Evolutionary conservation across 176 grass and related monocot genomes (phyloP).

Genomic region (Musa troglodytarum): DNA sequence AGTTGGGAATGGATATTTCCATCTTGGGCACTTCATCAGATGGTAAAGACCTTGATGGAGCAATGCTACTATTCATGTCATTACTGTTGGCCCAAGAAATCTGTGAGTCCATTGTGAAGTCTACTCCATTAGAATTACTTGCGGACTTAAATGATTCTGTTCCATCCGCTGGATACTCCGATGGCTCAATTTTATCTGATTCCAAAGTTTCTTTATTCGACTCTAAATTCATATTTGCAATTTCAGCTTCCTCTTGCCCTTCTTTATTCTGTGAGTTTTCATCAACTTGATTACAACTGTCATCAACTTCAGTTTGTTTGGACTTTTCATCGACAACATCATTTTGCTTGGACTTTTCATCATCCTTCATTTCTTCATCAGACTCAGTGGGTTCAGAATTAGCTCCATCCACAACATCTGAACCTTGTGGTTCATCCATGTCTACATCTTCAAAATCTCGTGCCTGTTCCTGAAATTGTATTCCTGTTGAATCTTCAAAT

Average conservation of each 20-base stretch:
- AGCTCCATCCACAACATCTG: conserved; percentile 27
- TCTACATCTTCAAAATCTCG: conserved; percentile 41
- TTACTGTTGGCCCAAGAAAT: conserved; percentile 58
- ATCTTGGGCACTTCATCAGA: conserved; percentile 48
- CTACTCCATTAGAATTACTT: conserved; percentile 32
- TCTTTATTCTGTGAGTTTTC: conserved; percentile 24
- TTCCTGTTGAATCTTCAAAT: conserved; percentile 67
- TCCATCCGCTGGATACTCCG: conserved; percentile 35
- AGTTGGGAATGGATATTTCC: conserved; percentile 62
- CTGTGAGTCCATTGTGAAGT: conserved; percentile 54
- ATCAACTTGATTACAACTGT: conserved; percentile 27
- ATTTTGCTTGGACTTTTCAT: conserved; percentile 26
- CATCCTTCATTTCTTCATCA: conserved; percentile 42
- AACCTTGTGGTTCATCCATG: conserved; percentile 42
- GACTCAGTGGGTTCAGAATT: conserved; percentile 25
- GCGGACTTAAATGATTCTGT: conserved; percentile 17
- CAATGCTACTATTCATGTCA: conserved; percentile 42
- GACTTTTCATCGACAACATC: conserved; percentile 39
- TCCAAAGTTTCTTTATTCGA: conserved; percentile 36
- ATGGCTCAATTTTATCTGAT: conserved; percentile 35
- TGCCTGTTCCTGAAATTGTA: conserved; percentile 50
- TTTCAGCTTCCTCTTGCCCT: conserved; percentile 42
- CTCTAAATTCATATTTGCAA: conserved; percentile 33
- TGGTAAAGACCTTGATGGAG: conserved; percentile 55
- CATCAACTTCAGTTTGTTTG: conserved; percentile 35